Percentiles rank a stretch among this genome's conserved stretches.
phyloP scores from a whole-genome alignment of 805 yeast genomes.

The Wickerhamiella kurtzmanii region DNA sequence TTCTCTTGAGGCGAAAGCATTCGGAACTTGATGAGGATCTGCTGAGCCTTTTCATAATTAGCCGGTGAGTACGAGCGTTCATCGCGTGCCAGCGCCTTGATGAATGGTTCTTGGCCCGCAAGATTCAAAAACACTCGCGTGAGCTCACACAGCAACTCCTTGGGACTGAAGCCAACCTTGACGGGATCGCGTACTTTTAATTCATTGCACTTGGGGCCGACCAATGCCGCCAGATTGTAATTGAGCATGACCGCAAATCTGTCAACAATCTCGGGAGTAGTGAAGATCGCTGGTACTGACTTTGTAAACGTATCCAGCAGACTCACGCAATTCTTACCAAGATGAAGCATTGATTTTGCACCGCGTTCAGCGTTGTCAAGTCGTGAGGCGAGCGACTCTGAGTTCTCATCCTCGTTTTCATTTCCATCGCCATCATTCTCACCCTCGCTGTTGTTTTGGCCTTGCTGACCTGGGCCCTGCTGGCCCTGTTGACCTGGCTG shows the following conservation, averaged over 20 bases:
- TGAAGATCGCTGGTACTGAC: constrained; percentile 77
- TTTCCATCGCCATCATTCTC: constrained; percentile 35
- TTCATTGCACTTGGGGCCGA: constrained; percentile 87
- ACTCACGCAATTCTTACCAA: constrained; percentile 69
- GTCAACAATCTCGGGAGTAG: constrained; percentile 79
- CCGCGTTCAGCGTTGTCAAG: constrained; percentile 54
- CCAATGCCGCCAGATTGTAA: constrained; percentile 81
- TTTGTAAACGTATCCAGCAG: constrained; percentile 69
- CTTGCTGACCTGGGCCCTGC: not conserved
- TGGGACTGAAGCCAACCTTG: constrained; percentile 72
- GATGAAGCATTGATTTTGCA: constrained; percentile 69
- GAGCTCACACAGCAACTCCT: constrained; percentile 50
- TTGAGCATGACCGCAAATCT: constrained; percentile 92
- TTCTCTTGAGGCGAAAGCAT: constrained; percentile 46
- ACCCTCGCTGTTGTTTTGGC: constrained; percentile 1
- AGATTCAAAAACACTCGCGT: constrained; percentile 67
- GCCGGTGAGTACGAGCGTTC: constrained; percentile 70
- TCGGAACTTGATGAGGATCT: constrained; percentile 43
- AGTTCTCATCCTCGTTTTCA: constrained; percentile 38
- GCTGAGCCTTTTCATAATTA: constrained; percentile 57
- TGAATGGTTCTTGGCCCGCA: constrained; percentile 48
- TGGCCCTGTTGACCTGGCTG: not conserved
- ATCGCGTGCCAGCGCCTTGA: constrained; percentile 74
- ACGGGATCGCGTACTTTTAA: constrained; percentile 76
- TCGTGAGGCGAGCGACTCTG: constrained; percentile 25